These are phyloP conservation scores for Yamadazyma membranifaciens DNA, from an alignment of 1,139 yeast genomes.

Conservation along the genomic window DNA sequence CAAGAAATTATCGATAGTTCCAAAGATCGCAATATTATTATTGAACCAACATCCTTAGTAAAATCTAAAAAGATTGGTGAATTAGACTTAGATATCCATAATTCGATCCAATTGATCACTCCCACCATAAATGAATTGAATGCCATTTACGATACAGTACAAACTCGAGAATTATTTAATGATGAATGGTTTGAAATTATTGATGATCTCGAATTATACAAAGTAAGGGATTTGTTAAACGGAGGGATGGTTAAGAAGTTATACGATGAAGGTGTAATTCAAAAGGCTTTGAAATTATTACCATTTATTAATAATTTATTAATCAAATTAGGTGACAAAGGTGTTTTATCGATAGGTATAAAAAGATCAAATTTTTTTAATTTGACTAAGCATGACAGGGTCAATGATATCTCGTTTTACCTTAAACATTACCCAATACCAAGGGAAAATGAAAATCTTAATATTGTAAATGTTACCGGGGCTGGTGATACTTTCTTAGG, in stretches of 20 bases:
- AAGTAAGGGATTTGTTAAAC: conserved; percentile 41
- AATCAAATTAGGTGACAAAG: conserved; percentile 67
- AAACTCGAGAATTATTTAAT: conserved; percentile 46
- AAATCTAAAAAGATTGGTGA: conserved; percentile 48
- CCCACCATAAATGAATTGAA: conserved; percentile 69
- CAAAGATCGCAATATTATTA: conserved; percentile 30
- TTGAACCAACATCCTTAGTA: conserved; percentile 76
- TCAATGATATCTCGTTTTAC: conserved; percentile 21
- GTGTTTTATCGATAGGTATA: conserved; percentile 48
- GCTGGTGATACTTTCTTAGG: conserved; percentile 76
- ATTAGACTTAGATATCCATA: conserved; percentile 14
- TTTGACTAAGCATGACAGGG: background rate
- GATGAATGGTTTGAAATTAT: conserved; percentile 76
- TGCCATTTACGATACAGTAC: conserved; percentile 52
- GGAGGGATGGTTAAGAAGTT: conserved; percentile 10
- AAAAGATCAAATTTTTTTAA: conserved; percentile 5
- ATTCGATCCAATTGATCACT: conserved; percentile 45
- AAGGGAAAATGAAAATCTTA: conserved; percentile 24
- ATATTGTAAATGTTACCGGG: conserved; percentile 59
- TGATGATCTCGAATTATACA: conserved; percentile 55
- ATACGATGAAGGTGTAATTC: conserved; percentile 54
- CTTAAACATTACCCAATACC: conserved; percentile 66
- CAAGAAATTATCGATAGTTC: conserved; percentile 30
- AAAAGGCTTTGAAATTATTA: conserved; percentile 65
- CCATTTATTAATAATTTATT: conserved; percentile 72